phyloP scores from a whole-genome alignment of 1,284 basidiomycete species.

The Sporisorium exsertum region DNA sequence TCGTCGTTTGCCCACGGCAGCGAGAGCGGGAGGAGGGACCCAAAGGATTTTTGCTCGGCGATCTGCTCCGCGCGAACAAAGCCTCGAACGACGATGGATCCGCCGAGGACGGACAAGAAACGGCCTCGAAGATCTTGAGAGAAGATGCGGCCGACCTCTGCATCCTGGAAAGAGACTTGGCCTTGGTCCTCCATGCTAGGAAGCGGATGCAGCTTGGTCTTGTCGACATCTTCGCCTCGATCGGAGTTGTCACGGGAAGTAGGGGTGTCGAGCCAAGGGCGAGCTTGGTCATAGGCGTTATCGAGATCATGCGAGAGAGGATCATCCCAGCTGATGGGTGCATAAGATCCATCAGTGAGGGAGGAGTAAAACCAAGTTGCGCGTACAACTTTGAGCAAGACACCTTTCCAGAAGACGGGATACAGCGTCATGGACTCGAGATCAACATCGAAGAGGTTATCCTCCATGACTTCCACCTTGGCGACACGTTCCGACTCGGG shows the following conservation, averaged over 20 bases:
- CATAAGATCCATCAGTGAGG: slow-evolving; percentile 51
- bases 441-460: slow-evolving; percentile 66
- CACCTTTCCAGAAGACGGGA: slow-evolving; percentile 70
- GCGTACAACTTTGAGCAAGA: slow-evolving; percentile 65
- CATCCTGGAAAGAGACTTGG: slow-evolving; percentile 62
- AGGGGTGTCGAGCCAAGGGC: slow-evolving; percentile 60
- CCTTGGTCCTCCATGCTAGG: slow-evolving; percentile 63
- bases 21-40: slow-evolving; percentile 29
- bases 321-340: slow-evolving; percentile 63
- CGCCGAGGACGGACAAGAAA: slow-evolving; percentile 60
- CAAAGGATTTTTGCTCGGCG: slow-evolving; percentile 37
- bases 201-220: slow-evolving; percentile 48
- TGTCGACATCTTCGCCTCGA: slow-evolving; percentile 43
- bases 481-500: slow-evolving; percentile 40
- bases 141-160: slow-evolving; percentile 69
- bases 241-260: slow-evolving; percentile 5
- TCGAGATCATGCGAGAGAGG: slow-evolving; percentile 68
- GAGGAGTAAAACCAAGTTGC: slow-evolving; percentile 70
- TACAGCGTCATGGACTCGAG: slow-evolving; percentile 64
- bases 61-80: slow-evolving; percentile 56
- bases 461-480: slow-evolving; percentile 65
- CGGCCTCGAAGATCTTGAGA: slow-evolving; percentile 53
- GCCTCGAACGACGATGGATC: slow-evolving; percentile 61
- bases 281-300: slow-evolving; percentile 65
- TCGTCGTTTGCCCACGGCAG: slow-evolving; percentile 47